Evolutionary conservation across 345 rosid genomes (phyloP), one percentile per base, ranked within the genome.

Genomic region (Raphanus sativus): DNA sequence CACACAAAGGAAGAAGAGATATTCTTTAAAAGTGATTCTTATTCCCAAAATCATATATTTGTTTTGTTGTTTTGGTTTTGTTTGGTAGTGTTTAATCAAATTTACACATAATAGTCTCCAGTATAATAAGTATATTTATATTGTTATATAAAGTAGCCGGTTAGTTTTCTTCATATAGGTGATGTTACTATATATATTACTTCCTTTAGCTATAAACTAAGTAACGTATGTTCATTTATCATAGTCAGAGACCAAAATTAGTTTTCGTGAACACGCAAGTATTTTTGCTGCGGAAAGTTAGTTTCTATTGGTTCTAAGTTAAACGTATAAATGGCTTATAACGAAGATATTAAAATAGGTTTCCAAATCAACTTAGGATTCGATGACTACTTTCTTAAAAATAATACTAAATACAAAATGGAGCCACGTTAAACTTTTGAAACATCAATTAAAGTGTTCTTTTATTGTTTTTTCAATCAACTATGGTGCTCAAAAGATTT

Each of bases 31-130:
- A 40, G 70, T 69, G 65, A 36, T 28, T 69, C 75, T 32, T 69
- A 69, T 80, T 80, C 82, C 71, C 75, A 69, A 80, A 75, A 73
- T 73, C 65, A 67, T 61, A 78, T 73, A 71, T 74, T 69, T 56
- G 16, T 29, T 13, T 68, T 38, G 6, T 36, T 32, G 10, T 34
- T 63, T 60, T 15, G 3, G 10, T 62, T 64, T 64, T 72, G 62
- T 60, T 67, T 72, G 63, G 13, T 67, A 60, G 56, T 67, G 13
- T 32, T 45, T 32, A 32, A 67, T 66, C 74, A 56, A 72, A 34
- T 13, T 71, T 34, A 36, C 50, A 67, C 52, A 56, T 33, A 4
- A 24, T 40, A 30, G 0, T 61, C 74, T 34, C 45, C 21, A 25
- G 4, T 34, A 62, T 33, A 28, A 62, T 60, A 50, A 26, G 25